A percentile compares a stretch with the other conserved stretches of the same genome.
Evolutionary conservation across 371 early-diverging fungal genomes (phyloP).

Genomic region (Coemansia sp.): DNA sequence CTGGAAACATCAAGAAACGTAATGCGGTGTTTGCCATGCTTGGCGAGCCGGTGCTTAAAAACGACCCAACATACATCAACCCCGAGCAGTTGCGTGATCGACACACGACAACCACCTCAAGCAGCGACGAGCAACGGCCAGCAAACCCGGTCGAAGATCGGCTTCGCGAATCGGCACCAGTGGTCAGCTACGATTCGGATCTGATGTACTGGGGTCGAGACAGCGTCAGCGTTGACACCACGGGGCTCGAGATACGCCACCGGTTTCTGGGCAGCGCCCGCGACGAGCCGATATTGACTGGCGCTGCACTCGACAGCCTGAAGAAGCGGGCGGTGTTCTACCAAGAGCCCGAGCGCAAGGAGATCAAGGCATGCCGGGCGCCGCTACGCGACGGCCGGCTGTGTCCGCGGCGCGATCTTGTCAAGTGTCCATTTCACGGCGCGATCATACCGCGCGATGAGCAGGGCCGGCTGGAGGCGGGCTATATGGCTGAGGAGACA

Average conservation of each 20-base stretch:
- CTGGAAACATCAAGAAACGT: neutral
- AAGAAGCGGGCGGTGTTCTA: slow-evolving; percentile 28
- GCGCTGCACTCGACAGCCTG: slow-evolving; percentile 7
- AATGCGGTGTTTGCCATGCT: slow-evolving; percentile 27
- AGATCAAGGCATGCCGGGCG: slow-evolving; percentile 60
- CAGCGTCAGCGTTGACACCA: slow-evolving; percentile 62
- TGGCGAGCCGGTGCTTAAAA: slow-evolving; percentile 5
- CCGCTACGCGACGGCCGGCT: slow-evolving; percentile 66
- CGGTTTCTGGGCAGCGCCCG: slow-evolving; percentile 68
- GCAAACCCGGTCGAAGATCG: slow-evolving; percentile 28
- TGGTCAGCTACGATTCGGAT: slow-evolving; percentile 69
- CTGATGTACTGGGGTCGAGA: slow-evolving; percentile 69
- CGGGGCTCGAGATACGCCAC: slow-evolving; percentile 63
- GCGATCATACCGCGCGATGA: slow-evolving; percentile 67
- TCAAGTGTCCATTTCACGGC: slow-evolving; percentile 75
- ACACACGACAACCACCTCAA: neutral
- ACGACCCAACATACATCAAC: slow-evolving; percentile 28
- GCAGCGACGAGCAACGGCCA: neutral
- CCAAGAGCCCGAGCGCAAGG: slow-evolving; percentile 11
- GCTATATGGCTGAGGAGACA: slow-evolving; percentile 2
- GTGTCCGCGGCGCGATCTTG: slow-evolving; percentile 67
- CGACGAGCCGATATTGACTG: slow-evolving; percentile 46
- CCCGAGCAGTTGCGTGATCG: slow-evolving; percentile 15
- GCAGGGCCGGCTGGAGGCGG: slow-evolving; percentile 44
- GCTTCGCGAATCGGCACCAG: slow-evolving; percentile 60